These are phyloP conservation scores for Botrytis porri DNA, from an alignment of 2,329 filamentous ascomycete species.

Conservation along the genomic window DNA sequence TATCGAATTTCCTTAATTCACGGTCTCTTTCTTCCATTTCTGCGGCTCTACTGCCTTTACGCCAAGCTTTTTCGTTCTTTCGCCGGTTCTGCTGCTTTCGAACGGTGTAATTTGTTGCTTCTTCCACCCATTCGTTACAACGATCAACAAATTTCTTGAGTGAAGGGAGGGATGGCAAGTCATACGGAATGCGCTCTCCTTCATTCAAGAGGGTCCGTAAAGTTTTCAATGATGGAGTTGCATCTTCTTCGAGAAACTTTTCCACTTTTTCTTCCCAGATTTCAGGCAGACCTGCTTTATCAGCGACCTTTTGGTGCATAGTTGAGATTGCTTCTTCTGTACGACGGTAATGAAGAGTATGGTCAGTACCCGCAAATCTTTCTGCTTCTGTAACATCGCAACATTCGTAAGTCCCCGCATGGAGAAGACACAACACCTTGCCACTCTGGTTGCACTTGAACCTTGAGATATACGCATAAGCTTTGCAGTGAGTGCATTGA, in stretches of 20 bases:
- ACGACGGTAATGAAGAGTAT: conserved; percentile 75
- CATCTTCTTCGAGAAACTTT: conserved; percentile 76
- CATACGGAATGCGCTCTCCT: conserved; percentile 93
- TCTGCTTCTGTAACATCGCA: conserved; percentile 67
- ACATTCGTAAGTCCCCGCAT: conserved; percentile 78
- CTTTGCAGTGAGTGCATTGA: conserved; percentile 88
- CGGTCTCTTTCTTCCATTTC: conserved; percentile 81
- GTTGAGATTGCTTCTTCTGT: conserved; percentile 66
- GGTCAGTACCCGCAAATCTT: conserved; percentile 66
- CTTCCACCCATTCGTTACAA: conserved; percentile 97
- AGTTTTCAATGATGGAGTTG: conserved; percentile 79
- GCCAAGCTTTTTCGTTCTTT: conserved; percentile 88
- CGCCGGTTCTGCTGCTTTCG: conserved; percentile 96
- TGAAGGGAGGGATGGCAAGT: conserved; percentile 75
- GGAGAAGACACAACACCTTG: conserved; percentile 77
- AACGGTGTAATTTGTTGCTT: conserved; percentile 92
- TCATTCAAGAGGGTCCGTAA: conserved; percentile 82
- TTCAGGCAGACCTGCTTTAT: conserved; percentile 83
- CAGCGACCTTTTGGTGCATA: conserved; percentile 72
- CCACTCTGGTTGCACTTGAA: conserved; percentile 80
- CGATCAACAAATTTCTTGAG: conserved; percentile 89
- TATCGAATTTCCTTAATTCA: conserved; percentile 83
- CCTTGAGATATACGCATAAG: conserved; percentile 85
- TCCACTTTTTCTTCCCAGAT: conserved; percentile 89
- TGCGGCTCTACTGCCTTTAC: conserved; percentile 69